Base-by-base conservation (phyloP, 148 eudicot genomes). In the Euryodendron excelsum region DNA sequence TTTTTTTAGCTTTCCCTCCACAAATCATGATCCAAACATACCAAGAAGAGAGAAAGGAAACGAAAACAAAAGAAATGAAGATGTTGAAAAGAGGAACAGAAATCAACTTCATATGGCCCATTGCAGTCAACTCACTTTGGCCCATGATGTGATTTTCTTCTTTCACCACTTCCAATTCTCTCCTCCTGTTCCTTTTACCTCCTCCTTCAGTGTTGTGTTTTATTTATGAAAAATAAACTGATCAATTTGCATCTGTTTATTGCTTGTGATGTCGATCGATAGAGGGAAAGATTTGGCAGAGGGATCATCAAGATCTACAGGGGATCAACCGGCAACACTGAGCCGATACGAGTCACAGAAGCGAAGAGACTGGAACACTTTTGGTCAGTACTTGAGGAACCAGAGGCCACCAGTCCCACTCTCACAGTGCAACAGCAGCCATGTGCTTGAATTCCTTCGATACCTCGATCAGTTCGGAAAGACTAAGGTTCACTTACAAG, bases 291-390 rank as follows among this genome's bases (percentile, higher is more conserved):
- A n/a, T n/a, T n/a, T n/a, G n/a, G n/a, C n/a, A 0, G 78, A 80
- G 60, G 82, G 82, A 7, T 72, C 82, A 7, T 71, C 81, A 10
- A 30, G 76, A 18, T 50, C 58, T 52, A 30, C 72, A 33, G 34
- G 73, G 12, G 47, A 59, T 56, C 58, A 9, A 45, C 59, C 78
- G 44, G 39, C 89, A 0, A 65, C 86, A 2, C 91, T 84, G 11
- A 88, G 88, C 74, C 84, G 91, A 13, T 88, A 88, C 52, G 91
- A 88, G 77, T 88, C 91, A 0, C 91, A 88, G 69, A 88, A 88
- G 34, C n/a, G n/a, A n/a, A n/a, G n/a, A n/a, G n/a, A n/a, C n/a
- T n/a, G n/a, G n/a, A n/a, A n/a, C n/a, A n/a, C 91, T 9, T 88
- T 88, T 61, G 88, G 91, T 0, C 91, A 88, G 78, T 88, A 84